These are phyloP conservation scores for Ogataea neopini DNA, from an alignment of 805 yeast genomes.

Conservation along the genomic window DNA sequence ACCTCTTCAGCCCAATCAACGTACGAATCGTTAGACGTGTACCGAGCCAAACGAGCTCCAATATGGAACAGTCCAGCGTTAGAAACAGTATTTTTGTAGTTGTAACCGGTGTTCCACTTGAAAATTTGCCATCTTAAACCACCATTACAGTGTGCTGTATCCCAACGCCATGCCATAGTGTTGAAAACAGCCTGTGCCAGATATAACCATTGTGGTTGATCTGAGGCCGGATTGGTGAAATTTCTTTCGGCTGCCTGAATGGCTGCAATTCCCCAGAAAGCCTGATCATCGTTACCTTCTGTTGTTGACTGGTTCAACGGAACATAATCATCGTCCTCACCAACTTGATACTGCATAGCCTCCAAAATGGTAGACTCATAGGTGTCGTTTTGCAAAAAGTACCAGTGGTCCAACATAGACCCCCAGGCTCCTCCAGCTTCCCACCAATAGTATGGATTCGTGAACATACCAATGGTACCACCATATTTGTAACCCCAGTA, in stretches of 20 bases:
- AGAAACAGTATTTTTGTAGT: slow-evolving; percentile 89
- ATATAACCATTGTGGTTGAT: slow-evolving; percentile 73
- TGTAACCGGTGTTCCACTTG: slow-evolving; percentile 91
- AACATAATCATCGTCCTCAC: slow-evolving; percentile 73
- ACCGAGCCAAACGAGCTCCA: slow-evolving; percentile 85
- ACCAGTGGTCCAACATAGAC: slow-evolving; percentile 75
- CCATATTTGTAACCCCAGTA: slow-evolving; percentile 67
- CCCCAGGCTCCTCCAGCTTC: slow-evolving; percentile 98
- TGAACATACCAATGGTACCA: slow-evolving; percentile 83
- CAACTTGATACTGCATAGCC: slow-evolving; percentile 73
- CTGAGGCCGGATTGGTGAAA: slow-evolving; percentile 66
- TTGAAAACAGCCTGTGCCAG: slow-evolving; percentile 89
- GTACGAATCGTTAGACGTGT: slow-evolving; percentile 72
- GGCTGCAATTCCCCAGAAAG: slow-evolving; percentile 92
- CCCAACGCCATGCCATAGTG: slow-evolving; percentile 92
- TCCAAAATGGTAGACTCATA: slow-evolving; percentile 57
- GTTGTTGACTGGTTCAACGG: slow-evolving; percentile 87
- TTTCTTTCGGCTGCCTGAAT: slow-evolving; percentile 92
- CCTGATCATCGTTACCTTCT: slow-evolving; percentile 98
- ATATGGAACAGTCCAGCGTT: slow-evolving; percentile 87
- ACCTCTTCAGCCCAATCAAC: slow-evolving; percentile 71
- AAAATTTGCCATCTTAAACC: slow-evolving; percentile 97
- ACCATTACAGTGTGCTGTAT: slow-evolving; percentile 68
- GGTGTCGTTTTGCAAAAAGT: slow-evolving; percentile 66
- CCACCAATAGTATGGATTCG: slow-evolving; percentile 97